Percentiles rank a stretch among this genome's conserved stretches.
Conservation (phyloP, 768 basidiomycete genomes). For the Mycena haematopus region DNA sequence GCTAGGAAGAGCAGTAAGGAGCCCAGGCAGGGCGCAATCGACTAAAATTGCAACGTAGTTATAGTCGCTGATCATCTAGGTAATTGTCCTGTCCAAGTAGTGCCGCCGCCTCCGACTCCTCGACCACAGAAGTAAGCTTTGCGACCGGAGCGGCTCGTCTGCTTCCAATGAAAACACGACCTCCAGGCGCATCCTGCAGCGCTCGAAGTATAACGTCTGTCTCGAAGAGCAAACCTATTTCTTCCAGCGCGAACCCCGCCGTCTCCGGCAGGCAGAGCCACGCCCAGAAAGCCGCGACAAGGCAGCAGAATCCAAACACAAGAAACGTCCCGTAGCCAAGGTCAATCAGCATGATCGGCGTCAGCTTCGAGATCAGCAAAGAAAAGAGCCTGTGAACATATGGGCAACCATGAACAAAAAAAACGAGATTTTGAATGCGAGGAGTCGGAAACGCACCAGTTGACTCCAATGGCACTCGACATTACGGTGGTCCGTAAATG, state of each 20-base stretch:
- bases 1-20: no score
- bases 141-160: conserved; percentile 35
- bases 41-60: no score
- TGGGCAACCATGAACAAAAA: background rate
- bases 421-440: background rate
- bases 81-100: background rate
- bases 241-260: conserved; percentile 52
- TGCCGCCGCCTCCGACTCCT: background rate
- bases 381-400: conserved; percentile 42
- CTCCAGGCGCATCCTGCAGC: conserved; percentile 49
- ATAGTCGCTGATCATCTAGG: background rate
- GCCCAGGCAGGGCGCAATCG: no score
- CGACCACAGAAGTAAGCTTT: conserved; percentile 26
- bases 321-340: conserved; percentile 50
- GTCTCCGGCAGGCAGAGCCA: conserved; percentile 56
- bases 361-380: conserved; percentile 52
- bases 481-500: conserved; percentile 48
- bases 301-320: conserved; percentile 48
- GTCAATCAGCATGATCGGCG: conserved; percentile 42
- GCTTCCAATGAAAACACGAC: conserved; percentile 41
- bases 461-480: conserved; percentile 46
- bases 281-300: conserved; percentile 50
- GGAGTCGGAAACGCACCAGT: conserved; percentile 36
- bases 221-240: conserved; percentile 53
- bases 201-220: conserved; percentile 42